These are phyloP conservation scores for Pelargonium australe DNA, from an alignment of 441 rosid genomes.

Conservation along the genomic window DNA sequence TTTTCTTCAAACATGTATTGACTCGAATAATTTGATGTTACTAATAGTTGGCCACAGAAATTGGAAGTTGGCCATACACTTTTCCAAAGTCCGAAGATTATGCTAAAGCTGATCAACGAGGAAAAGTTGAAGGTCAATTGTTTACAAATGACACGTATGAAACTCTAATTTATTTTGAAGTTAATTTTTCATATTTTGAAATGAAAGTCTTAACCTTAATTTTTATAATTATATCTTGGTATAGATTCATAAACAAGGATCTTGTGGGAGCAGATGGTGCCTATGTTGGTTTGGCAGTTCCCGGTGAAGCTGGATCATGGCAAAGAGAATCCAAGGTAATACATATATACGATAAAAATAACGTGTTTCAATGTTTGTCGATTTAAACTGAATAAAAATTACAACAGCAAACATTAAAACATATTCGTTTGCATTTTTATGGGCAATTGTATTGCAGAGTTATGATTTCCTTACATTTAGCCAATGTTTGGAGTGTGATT, in stretches of 20 bases:
- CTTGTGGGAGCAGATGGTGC: conserved; percentile 19
- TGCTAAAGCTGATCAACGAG: neutral
- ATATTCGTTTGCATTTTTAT: no score
- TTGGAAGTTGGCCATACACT: neutral
- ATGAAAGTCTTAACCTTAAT: neutral
- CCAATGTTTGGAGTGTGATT: no score
- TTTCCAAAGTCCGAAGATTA: neutral
- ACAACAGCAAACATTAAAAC: no score
- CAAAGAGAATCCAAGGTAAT: conserved; percentile 66
- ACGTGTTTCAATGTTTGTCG: no score
- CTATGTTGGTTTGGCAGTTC: conserved; percentile 60
- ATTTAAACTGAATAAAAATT: no score
- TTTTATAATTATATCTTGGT: neutral
- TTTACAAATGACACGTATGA: neutral
- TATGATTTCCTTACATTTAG: no score
- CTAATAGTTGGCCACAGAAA: neutral
- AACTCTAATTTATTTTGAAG: neutral
- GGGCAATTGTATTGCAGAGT: no score
- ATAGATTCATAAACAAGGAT: neutral
- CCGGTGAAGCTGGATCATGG: conserved; percentile 65
- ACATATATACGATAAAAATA: no score
- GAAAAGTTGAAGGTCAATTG: neutral
- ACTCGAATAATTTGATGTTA: no score
- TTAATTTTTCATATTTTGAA: no score
- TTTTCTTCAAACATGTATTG: no score